These are phyloP conservation scores for Pseudogymnoascus sp. DNA, from an alignment of 2,329 filamentous ascomycete species.

Conservation along the genomic window DNA sequence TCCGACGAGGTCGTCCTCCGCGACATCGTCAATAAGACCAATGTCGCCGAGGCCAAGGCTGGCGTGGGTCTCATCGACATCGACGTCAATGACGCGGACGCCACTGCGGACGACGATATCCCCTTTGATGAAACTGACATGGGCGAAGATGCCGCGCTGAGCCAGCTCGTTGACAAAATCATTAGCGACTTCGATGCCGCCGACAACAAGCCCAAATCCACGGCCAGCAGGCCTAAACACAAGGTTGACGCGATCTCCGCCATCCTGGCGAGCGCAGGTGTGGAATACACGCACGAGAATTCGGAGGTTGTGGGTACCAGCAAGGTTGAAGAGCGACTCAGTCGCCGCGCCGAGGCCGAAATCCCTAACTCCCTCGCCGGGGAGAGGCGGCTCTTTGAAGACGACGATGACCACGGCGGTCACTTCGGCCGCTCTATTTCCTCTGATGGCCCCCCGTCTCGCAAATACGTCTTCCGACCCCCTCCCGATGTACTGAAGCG, in stretches of 20 bases:
- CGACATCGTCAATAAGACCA: constrained; percentile 98
- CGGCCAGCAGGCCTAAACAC: constrained; percentile 20
- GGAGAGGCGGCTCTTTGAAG: constrained; percentile 22
- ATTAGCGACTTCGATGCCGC: constrained; percentile 39
- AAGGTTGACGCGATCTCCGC: constrained; percentile 73
- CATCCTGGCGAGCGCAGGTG: constrained; percentile 78
- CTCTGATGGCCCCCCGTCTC: constrained; percentile 16
- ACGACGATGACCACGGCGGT: constrained; percentile 39
- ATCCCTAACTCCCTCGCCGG: constrained; percentile 11
- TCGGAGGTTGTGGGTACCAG: constrained; percentile 88
- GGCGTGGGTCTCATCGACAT: constrained; percentile 74
- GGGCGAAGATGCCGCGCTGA: constrained; percentile 56
- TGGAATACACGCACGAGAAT: constrained; percentile 95
- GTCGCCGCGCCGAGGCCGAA: constrained; percentile 51
- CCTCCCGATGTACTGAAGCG: constrained; percentile 63
- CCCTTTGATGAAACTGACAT: constrained; percentile 37
- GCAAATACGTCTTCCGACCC: constrained; percentile 44
- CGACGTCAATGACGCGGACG: constrained; percentile 42
- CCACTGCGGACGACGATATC: constrained; percentile 37
- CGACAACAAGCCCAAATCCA: constrained; percentile 32
- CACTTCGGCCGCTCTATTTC: constrained; percentile 13
- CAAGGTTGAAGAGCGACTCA: constrained; percentile 82
- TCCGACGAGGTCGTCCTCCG: constrained; percentile 70
- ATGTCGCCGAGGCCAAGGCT: constrained; percentile 84
- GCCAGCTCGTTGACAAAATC: constrained; percentile 58